Conservation (phyloP, 2,329 filamentous ascomycete species). For the Calonectria pseudoreteaudii region DNA sequence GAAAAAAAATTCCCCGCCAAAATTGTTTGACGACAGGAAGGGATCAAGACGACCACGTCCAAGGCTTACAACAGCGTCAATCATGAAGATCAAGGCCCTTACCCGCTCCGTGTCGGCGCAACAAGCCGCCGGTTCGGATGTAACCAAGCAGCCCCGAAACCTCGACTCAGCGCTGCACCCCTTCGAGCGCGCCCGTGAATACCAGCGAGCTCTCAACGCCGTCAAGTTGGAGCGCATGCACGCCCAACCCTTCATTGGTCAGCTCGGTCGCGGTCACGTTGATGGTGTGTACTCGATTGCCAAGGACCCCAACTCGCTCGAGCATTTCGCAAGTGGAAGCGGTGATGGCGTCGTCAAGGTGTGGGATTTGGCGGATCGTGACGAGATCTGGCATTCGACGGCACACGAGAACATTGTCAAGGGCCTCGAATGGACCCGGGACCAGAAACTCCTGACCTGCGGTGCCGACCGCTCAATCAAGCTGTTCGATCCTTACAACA, state of each 20-base stretch:
- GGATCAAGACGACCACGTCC: slow-evolving; percentile 6
- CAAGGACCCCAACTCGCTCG: slow-evolving; percentile 80
- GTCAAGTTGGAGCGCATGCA: slow-evolving; percentile 96
- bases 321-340: slow-evolving; percentile 83
- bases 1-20: slow-evolving; percentile 47
- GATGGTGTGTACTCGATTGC: slow-evolving; percentile 86
- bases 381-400: slow-evolving; percentile 81
- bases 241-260: slow-evolving; percentile 77
- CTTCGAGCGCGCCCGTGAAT: slow-evolving; percentile 89
- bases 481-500: slow-evolving; percentile 89
- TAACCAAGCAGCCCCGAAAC: slow-evolving; percentile 75
- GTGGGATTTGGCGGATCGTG: slow-evolving; percentile 80
- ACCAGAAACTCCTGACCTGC: slow-evolving; percentile 87
- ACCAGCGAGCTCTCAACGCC: slow-evolving; percentile 72
- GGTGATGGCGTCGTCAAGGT: slow-evolving; percentile 96
- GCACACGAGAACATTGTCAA: slow-evolving; percentile 97
- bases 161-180: slow-evolving; percentile 89
- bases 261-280: slow-evolving; percentile 90
- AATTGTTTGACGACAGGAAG: slow-evolving; percentile 1
- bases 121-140: slow-evolving; percentile 75
- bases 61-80: slow-evolving; percentile 19
- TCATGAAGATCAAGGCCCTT: slow-evolving; percentile 74
- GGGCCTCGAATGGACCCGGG: slow-evolving; percentile 88
- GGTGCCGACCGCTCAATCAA: slow-evolving; percentile 89
- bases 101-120: slow-evolving; percentile 73